A percentile compares a stretch with the other conserved stretches of the same genome.
These are phyloP conservation scores for Taphrina wiesneri DNA, from an alignment of 1,139 yeast species.

Conservation along the genomic window DNA sequence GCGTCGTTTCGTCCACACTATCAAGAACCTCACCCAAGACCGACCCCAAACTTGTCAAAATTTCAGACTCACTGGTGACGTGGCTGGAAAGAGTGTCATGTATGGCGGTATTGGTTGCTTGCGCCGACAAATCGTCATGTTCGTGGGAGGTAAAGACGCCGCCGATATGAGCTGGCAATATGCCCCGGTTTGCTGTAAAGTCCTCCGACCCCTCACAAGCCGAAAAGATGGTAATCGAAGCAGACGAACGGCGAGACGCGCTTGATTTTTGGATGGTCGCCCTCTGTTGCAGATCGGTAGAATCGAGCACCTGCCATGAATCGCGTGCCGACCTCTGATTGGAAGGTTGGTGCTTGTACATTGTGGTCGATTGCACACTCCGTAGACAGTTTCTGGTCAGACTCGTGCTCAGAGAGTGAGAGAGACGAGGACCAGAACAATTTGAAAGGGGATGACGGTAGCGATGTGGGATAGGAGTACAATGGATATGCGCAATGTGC, in stretches of 20 bases:
- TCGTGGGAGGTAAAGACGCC: constrained; percentile 10
- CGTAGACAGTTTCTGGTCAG: neutral
- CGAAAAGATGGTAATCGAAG: constrained; percentile 25
- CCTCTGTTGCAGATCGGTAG: neutral
- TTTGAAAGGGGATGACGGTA: neutral
- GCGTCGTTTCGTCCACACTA: constrained; percentile 26
- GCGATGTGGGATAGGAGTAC: neutral
- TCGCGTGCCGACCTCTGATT: constrained; percentile 11
- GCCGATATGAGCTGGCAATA: constrained; percentile 20
- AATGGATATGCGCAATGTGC: neutral
- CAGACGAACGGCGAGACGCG: constrained; percentile 17
- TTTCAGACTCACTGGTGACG: neutral
- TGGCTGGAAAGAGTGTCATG: neutral
- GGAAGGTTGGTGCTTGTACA: constrained; percentile 19
- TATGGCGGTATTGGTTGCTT: neutral
- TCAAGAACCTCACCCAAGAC: constrained; percentile 29
- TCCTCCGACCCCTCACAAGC: neutral
- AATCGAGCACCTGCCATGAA: constrained; percentile 9
- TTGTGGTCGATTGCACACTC: neutral
- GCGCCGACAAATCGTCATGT: neutral
- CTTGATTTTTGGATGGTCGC: neutral
- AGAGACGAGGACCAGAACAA: neutral
- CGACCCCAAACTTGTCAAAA: constrained; percentile 15
- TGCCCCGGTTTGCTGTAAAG: neutral
- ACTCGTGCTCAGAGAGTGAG: neutral